Evolutionary conservation across 225 moss, liverwort and hornwort species (phyloP).

Genomic region (Neckera pumila): DNA sequence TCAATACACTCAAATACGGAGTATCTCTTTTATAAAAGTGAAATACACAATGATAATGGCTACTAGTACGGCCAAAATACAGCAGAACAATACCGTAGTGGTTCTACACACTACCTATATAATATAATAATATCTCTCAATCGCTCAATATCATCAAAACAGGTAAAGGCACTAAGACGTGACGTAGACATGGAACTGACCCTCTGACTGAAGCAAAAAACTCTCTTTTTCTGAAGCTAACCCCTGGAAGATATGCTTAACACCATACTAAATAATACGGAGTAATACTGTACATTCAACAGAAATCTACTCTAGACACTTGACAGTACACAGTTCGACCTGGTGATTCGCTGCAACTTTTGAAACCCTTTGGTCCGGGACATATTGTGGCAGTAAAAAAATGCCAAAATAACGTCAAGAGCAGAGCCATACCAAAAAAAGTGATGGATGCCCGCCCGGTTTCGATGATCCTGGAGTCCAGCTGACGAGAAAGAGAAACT

Average conservation of each 20-base stretch:
- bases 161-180: neutral
- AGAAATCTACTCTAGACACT: neutral
- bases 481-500: neutral
- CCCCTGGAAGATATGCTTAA: neutral
- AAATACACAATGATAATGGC: neutral
- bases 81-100: neutral
- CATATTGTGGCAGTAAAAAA: neutral
- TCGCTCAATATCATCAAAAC: neutral
- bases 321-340: neutral
- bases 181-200: neutral
- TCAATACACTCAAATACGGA: neutral
- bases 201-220: neutral
- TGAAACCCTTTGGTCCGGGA: neutral
- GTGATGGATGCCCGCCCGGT: conserved; percentile 6
- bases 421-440: conserved; percentile 41
- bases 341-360: neutral
- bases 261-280: neutral
- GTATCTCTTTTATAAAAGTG: neutral
- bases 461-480: neutral
- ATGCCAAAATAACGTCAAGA: neutral
- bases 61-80: neutral
- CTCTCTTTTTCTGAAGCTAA: neutral
- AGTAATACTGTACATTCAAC: neutral
- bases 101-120: neutral
- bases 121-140: neutral